Evolutionary conservation across 164 flowering plant species (phyloP).

Genomic region (Akebia trifoliata): DNA sequence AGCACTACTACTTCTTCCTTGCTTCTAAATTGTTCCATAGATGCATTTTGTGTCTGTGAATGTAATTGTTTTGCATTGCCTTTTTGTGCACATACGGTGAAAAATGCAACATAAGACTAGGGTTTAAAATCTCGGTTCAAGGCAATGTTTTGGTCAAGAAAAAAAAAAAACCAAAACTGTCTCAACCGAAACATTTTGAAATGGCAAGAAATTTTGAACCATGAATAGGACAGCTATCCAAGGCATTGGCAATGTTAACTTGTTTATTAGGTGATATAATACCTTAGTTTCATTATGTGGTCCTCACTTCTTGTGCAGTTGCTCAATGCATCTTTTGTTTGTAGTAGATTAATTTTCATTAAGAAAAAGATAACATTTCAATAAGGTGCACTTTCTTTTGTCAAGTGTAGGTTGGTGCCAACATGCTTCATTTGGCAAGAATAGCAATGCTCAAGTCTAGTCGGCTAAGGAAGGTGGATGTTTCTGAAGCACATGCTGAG

Average conservation of each 20-base stretch:
- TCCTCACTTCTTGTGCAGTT: background rate
- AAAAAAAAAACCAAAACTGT: too few species aligned
- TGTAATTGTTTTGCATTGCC: background rate
- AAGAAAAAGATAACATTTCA: background rate
- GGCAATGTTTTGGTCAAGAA: too few species aligned
- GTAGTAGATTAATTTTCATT: background rate
- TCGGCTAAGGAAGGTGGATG: constrained; percentile 31
- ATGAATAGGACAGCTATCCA: too few species aligned
- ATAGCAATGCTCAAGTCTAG: constrained; percentile 43
- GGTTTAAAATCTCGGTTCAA: too few species aligned
- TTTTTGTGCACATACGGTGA: background rate
- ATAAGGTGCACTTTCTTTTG: constrained; percentile 5
- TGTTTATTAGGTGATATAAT: background rate
- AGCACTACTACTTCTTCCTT: too few species aligned
- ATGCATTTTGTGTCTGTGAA: too few species aligned
- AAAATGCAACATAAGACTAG: background rate
- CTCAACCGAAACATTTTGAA: too few species aligned
- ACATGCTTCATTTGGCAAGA: constrained; percentile 67
- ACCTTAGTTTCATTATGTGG: background rate
- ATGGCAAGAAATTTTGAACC: too few species aligned
- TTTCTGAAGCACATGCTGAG: constrained; percentile 46
- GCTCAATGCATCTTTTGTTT: background rate
- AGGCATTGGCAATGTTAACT: background rate
- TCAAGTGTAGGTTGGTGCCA: constrained; percentile 53
- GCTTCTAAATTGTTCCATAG: too few species aligned